Percentiles rank a stretch among this genome's conserved stretches.
phyloP scores from a whole-genome alignment of 106 monocot species.

The Acorus calamus region DNA sequence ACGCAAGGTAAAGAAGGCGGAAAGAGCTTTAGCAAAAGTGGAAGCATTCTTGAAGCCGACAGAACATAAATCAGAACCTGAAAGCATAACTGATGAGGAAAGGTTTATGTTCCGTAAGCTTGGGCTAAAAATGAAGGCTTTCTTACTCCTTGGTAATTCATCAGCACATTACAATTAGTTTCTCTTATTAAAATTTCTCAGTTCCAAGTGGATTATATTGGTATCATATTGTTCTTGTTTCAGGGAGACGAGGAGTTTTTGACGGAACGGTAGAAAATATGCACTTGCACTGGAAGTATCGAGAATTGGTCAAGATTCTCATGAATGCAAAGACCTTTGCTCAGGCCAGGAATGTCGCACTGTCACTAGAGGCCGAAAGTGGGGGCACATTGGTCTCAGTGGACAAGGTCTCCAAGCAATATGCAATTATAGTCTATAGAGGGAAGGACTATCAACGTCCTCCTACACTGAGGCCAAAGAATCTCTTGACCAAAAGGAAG shows the following conservation, averaged over 20 bases:
- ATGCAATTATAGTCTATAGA: conserved; percentile 69
- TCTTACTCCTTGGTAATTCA: conserved; percentile 80
- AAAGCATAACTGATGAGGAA: conserved; percentile 90
- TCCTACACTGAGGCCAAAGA: conserved; percentile 61
- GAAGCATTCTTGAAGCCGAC: conserved; percentile 79
- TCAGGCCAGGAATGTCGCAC: conserved; percentile 60
- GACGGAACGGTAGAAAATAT: conserved; percentile 98
- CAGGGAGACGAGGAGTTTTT: conserved; percentile 96
- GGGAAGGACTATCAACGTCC: conserved; percentile 82
- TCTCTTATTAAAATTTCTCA: too few relatives aligned
- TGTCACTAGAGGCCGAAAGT: conserved; percentile 93
- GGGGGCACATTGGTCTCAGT: conserved; percentile 88
- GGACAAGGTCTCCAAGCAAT: conserved; percentile 94
- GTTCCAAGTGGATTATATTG: too few relatives aligned
- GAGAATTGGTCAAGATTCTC: conserved; percentile 83
- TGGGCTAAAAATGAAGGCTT: conserved; percentile 97
- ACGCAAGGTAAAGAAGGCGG: conserved; percentile 57
- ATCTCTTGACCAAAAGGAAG: conserved; percentile 89
- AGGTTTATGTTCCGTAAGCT: conserved; percentile 98
- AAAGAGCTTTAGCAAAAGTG: conserved; percentile 73
- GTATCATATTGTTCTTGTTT: background rate
- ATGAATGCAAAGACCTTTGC: conserved; percentile 69
- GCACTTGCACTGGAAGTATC: conserved; percentile 98
- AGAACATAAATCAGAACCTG: conserved; percentile 32
- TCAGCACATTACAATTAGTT: background rate